Conservation (phyloP, 2,329 filamentous ascomycete species). For the Gnomoniopsis smithogilvyi region DNA sequence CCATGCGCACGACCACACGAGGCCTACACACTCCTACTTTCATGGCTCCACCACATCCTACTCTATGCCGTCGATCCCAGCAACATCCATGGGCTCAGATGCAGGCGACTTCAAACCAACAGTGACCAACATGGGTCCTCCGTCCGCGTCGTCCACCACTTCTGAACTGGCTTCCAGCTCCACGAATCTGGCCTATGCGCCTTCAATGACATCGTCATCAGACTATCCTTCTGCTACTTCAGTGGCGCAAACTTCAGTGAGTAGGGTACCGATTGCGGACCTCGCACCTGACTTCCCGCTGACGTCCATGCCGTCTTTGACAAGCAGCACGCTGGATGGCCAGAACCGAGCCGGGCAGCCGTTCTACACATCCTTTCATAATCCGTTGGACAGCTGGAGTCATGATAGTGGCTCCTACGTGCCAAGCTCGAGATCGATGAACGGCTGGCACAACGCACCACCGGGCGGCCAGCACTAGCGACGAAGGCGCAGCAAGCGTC, state of each 20-base stretch:
- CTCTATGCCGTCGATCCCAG: slow-evolving; percentile 8
- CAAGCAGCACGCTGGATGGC: slow-evolving; percentile 6
- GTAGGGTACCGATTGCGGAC: background rate
- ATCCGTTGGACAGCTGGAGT: slow-evolving; percentile 2
- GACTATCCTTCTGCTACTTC: slow-evolving; percentile 14
- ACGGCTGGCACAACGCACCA: slow-evolving; percentile 9
- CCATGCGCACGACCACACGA: slow-evolving; percentile 1
- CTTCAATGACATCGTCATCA: slow-evolving; percentile 3
- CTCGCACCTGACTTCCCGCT: background rate
- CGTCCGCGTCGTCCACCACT: background rate
- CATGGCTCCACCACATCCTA: slow-evolving; percentile 8
- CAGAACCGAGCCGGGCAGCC: slow-evolving; percentile 1
- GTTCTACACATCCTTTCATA: slow-evolving; percentile 12
- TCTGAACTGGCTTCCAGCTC: slow-evolving; percentile 3
- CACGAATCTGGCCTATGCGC: background rate
- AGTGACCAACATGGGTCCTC: slow-evolving; percentile 6
- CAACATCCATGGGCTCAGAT: background rate
- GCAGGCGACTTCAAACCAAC: slow-evolving; percentile 8
- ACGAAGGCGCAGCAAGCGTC: too few relatives aligned
- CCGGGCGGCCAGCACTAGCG: background rate
- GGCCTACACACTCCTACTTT: slow-evolving; percentile 5
- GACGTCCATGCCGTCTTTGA: slow-evolving; percentile 11
- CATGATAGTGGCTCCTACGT: slow-evolving; percentile 7
- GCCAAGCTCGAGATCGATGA: slow-evolving; percentile 5
- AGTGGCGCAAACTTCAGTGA: slow-evolving; percentile 13